Base-by-base conservation (phyloP, 2,329 filamentous ascomycete genomes). In the Hyphodiscus sp. region DNA sequence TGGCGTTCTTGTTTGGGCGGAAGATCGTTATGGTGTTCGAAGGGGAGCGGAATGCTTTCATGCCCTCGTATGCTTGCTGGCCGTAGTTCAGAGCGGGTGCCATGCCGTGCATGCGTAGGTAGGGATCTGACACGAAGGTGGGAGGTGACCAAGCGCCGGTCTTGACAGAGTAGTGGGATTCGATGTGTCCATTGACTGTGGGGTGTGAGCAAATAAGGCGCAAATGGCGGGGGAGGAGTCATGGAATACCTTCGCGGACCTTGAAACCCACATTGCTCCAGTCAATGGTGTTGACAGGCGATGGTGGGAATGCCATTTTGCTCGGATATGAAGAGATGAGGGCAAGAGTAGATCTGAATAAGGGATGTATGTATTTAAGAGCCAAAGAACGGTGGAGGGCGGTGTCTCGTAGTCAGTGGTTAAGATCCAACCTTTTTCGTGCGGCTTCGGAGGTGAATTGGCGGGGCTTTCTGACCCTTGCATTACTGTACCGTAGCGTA, bases 11-110 rank as follows among this genome's bases (percentile, higher is more conserved):
- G 66, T 85, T 79, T 0, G 92, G 89, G 4, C 92, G 87, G 82
- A 97, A 97, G 70, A 97, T 82, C 68, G 84, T 82, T 73, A 97
- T 91, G 55, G 74, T 72, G 55, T 76, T 69, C 69, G 87, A 82
- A 18, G 90, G 87, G 2, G 79, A 76, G 58, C 92, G 90, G 80
- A 96, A 96, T 52, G 92, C 91, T 73, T 97, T 97, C 69, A 97
- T 83, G n/a, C 94, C 94, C 71, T 99, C 94, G 76, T 95, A 99
- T 65, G 90, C 92, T 75, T 97, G 94, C 69, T 96, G 91, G 54
- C 92, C 91, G 71, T 99, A 99, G 79, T 99, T 99, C 61, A 97
- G 82, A 44, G 84, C 92, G 0, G 94, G 91, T 0, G 91, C 86
- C 89, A 99, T 94, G 71, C 92, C 94, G 72, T 97, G 92, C 68